Evolutionary conservation across 257 asterid genomes (phyloP), one percentile per base, ranked within the genome.

Genomic region (Solanum okadae): DNA sequence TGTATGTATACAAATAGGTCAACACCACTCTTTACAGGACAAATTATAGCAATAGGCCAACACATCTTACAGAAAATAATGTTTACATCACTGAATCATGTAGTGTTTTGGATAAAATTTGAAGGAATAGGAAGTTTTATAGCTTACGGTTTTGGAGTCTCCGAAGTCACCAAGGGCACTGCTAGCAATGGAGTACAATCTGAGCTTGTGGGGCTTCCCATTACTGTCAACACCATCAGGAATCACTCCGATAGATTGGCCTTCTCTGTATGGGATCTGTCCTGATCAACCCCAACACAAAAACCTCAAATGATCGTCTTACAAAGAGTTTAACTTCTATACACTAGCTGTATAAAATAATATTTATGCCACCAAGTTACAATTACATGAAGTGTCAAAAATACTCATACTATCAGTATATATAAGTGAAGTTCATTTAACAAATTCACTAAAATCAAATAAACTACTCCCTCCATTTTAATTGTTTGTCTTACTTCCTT

Each of bases 81-180:
- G 49, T 20, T 11, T 10, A 73, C 27, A 10, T 4, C n/a, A 20
- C 46, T 4, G 27, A 1, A 18, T 72, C 44, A 20, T 72, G 2
- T 33, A 18, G 44, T 71, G 22, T 71, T 33, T 33, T 34, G 81
- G 44, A 34, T 20, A 73, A 38, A 10, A 22, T 13, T 42, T 35
- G 23, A 14, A n/a, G 5, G 35, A 78, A 7, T 27, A 27, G 16
- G 68, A 46, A 46, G 2, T 63, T 72, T 9, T 59, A 78, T 83
- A 23, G 38, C 95, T 90, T 94, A 97, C 99, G 67, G 98, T 97
- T 92, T 96, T 96, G 92, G 98, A 95, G 92, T 97, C 98, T 33
- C 99, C 99, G 34, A 96, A 94, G 92, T 97, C 98, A 76, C 99
- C 98, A 33, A 97, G 88, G 90, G 99, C 98, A 86, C 99, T 97